Evolutionary conservation across 306 rosid species (phyloP), one percentile per base, ranked within the genome.

Genomic region (Corylus americana): DNA sequence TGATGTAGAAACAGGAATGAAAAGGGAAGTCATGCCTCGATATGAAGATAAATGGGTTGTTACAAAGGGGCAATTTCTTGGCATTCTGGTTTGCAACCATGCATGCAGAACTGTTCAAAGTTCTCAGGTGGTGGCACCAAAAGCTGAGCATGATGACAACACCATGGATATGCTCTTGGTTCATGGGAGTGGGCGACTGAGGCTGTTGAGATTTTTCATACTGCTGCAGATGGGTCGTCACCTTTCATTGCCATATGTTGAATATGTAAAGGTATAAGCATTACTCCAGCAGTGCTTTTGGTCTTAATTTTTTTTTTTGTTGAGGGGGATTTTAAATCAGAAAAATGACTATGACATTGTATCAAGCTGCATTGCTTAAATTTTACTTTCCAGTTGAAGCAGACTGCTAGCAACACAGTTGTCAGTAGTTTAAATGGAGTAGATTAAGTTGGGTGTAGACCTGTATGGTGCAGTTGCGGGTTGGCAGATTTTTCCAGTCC

Each of bases 91-190:
- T 76, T 95, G 99, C 85, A 95, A 95, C 82, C 99, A 95, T 76
- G 99, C 99, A 20, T 93, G 99, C 79, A 88, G 96, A 89, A 93
- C 91, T 61, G 98, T 95, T 83, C 98, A 95, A 89, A 93, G 89
- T 86, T 89, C 98, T 72, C 99, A 95, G 88, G 98, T 93, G 29
- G 99, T 88, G 77, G 99, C 99, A 80, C 98, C 99, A 79, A 93
- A 83, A 81, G 89, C 99, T 61, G 98, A 93, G 85, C 92, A 78
- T 53, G 98, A 95, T 79, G 99, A 89, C 81, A 88, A 80, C 83
- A 84, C 94, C 42, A 84, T 95, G 88, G 98, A 95, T 87, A 55
- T 95, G 87, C 59, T 95, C 85, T 71, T 95, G 83, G 98, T 95
- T 74, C 97, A 84, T 86, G 99, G 99, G 59, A 91, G 84, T 85